Evolutionary conservation across 805 yeast genomes (phyloP), one percentile per base, ranked within the genome.

Genomic region (Tetrapisispora arboricola): DNA sequence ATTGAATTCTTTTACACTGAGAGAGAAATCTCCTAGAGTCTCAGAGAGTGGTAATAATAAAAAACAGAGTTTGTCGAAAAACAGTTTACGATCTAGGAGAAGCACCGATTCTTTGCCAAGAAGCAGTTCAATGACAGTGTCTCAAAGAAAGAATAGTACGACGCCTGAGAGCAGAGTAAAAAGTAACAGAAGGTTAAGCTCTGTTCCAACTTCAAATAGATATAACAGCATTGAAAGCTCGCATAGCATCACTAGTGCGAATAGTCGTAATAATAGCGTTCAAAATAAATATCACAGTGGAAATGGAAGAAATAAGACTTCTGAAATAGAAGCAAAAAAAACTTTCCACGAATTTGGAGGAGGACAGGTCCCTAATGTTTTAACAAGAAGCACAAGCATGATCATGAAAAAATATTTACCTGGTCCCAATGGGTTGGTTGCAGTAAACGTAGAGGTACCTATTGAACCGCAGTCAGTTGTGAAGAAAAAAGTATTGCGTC

Each of bases 371-470:
- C 26, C 45, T 8, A 35, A 42, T 17, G 19, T 21, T 4, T 25
- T 37, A 4, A 36, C 50, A 47, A 39, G 72, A 65, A 41, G 39
- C 17, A 24, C 31, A 5, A 38, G 40, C n/a, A 31, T 36, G 34
- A 79, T 73, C 63, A 72, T 80, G 9, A 80, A 78, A 48, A 79
- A 75, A 47, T 82, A 81, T 61, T 70, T 82, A 35, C 90, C 92
- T 2, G 79, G 86, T 2, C 78, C 84, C 3, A 70, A 75, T 49
- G 92, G 92, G 12, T 67, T 82, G 41, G 72, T 78, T 38, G 68
- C 80, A 9, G 66, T 82, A 4, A 34, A 34, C 17, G 37, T 34
- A 5, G 88, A 82, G 49, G 87, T 82, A 3, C 84, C 86, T 0
- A 71, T 69, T 11, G 22, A 36, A 36, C 28, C n/a, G n/a, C n/a